Evolutionary conservation across 2,329 filamentous ascomycete genomes (phyloP), one percentile per base, ranked within the genome.

Genomic region (Phialemonium atrogriseum): DNA sequence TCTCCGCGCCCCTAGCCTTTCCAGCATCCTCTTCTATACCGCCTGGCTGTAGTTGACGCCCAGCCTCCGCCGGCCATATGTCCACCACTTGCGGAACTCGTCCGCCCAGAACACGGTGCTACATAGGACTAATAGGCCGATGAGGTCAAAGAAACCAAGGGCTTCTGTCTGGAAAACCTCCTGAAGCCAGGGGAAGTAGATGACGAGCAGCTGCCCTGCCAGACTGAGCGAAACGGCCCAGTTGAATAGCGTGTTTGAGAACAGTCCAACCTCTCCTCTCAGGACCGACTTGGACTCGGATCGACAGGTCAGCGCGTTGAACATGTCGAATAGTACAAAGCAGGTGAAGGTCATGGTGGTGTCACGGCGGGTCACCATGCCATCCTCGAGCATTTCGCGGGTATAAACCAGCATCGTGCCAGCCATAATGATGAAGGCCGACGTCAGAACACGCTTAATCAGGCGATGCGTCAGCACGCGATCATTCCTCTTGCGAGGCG

Each of bases 321-420:
- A 95, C 91, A 98, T 98, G 66, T 98, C 91, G 58, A 96, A 98
- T 33, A 98, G 74, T 27, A 98, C 91, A 52, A 98, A 98, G 60
- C 88, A 94, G 5, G 91, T 98, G 54, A 98, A 98, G 0, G 91
- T 96, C 84, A 98, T 95, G 42, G 91, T 98, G 2, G 91, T 98
- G 60, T 98, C 91, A 46, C 93, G 86, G 30, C 85, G 84, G 1
- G 81, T 93, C 37, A 96, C 84, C 36, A 80, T 66, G 34, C 85
- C 80, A 51, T 93, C 86, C 15, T 76, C 70, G 29, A 80, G 66
- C 84, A 98, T 95, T 62, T 96, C 89, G 51, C 79, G 82, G 44
- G 84, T 78, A 61, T 98, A 98, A 33, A 94, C 84, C 24, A 81
- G 69, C 59, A 98, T 80, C 0, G 91, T 98, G 45, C 91, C 91